Base-by-base conservation (phyloP, 306 rosid genomes). In the Rosa persica region DNA sequence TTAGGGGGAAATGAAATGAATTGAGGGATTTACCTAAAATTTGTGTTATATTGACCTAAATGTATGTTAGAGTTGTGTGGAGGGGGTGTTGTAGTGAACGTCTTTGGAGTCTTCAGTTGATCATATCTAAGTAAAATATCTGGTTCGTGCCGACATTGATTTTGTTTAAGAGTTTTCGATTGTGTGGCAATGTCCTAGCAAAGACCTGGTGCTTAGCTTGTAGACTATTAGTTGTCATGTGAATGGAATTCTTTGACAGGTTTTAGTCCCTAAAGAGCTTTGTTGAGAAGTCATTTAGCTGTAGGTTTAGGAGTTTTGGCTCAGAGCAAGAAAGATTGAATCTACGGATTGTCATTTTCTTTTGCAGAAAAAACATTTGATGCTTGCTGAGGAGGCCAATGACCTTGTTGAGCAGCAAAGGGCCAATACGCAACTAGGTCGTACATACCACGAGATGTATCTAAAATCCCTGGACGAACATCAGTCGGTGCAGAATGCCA, bases 381-480 rank as follows among this genome's bases (percentile, higher is more conserved):
- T 86, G 78, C 96, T 95, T 36, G 98, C 98, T 17, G 88, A 83
- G 80, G 91, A 95, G 27, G 86, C 86, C 8, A 10, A 84, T 44
- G 91, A 95, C 71, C 79, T 89, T 19, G 89, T 91, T 54, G 98
- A 95, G 86, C 93, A 92, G 87, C 98, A 92, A 81, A 82, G 96
- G 51, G 98, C 98, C 46, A 88, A 82, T 77, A 95, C 97, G 4
- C 98, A 95, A 79, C 90, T 95, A 11, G 98, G 98, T 64, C 98
- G 97, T 74, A 92, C 98, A 55, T 92, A 92, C 76, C 81, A 86
- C 46, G 98, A 91, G 13, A 52, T 90, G 73, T 88, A 86, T 78
- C 49, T 85, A 72, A 85, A 68, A 77, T 89, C 90, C 0, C 86
- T 89, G 0, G 86, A 91, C 30, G 96, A 95, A 22, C 96, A 92